These are phyloP conservation scores for Candida ortonii DNA, from an alignment of 805 yeast species.

Conservation along the genomic window DNA sequence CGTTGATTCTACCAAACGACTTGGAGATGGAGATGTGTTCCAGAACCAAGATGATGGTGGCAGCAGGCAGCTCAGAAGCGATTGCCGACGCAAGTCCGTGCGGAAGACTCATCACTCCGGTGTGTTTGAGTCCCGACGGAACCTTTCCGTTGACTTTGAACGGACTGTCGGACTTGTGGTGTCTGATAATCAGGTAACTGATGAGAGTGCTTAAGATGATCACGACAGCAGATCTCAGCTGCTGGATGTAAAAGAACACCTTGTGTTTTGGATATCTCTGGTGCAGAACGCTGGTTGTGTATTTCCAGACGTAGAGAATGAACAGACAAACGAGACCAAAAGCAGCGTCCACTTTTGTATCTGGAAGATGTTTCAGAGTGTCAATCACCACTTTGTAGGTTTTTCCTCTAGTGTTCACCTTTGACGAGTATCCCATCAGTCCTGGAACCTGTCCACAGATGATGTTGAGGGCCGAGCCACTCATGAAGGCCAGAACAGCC, in stretches of 20 bases:
- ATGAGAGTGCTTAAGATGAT: constrained; percentile 80
- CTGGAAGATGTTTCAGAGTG: constrained; percentile 66
- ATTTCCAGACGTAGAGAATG: constrained; percentile 72
- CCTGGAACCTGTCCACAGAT: constrained; percentile 83
- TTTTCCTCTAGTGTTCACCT: constrained; percentile 69
- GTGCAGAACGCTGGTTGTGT: constrained; percentile 54
- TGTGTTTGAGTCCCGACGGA: constrained; percentile 77
- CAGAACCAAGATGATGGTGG: constrained; percentile 74
- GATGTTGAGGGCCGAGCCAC: constrained; percentile 88
- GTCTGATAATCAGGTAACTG: constrained; percentile 67
- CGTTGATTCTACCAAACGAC: constrained; percentile 89
- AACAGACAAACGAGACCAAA: constrained; percentile 78
- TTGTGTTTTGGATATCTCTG: constrained; percentile 61
- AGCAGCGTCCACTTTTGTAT: constrained; percentile 77
- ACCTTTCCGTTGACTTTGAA: constrained; percentile 71
- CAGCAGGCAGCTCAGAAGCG: constrained; percentile 81
- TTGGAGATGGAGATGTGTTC: constrained; percentile 94
- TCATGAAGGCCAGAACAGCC: constrained; percentile 92
- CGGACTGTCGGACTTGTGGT: constrained; percentile 38
- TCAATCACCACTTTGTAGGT: constrained; percentile 69
- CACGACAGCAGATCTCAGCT: constrained; percentile 77
- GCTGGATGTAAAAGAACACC: constrained; percentile 66
- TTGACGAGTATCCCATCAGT: constrained; percentile 68
- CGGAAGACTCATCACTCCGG: constrained; percentile 69
- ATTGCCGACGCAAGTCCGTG: constrained; percentile 53